phyloP scores from a whole-genome alignment of 495 filamentous ascomycete species.

The Podospora didyma region DNA sequence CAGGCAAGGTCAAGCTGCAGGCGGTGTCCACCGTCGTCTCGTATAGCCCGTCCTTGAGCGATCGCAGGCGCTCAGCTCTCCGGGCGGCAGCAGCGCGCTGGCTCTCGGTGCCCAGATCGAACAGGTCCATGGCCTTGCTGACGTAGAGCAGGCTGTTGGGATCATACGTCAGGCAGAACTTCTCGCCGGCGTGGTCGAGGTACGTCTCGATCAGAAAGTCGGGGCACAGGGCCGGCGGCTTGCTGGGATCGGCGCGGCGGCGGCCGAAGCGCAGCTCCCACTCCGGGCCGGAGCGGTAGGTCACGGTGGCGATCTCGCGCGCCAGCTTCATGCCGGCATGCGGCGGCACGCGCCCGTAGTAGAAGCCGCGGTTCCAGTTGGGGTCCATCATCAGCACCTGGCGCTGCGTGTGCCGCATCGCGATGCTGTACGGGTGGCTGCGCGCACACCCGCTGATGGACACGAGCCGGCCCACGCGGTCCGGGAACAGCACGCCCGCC shows the following conservation, averaged over 20 bases:
- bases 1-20: constrained; percentile 84
- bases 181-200: constrained; percentile 96
- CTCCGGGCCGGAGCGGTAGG: constrained; percentile 93
- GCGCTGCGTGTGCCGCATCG: constrained; percentile 97
- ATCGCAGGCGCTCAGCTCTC: constrained; percentile 31
- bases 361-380: constrained; percentile 95
- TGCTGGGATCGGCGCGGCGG: constrained; percentile 76
- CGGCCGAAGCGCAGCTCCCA: constrained; percentile 96
- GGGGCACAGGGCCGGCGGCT: constrained; percentile 86
- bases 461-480: constrained; percentile 74
- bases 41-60: constrained; percentile 23
- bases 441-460: constrained; percentile 92
- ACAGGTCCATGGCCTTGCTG: constrained; percentile 98
- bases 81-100: constrained; percentile 44
- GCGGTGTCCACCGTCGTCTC: constrained; percentile 33
- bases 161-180: constrained; percentile 98
- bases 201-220: constrained; percentile 99
- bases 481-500: constrained; percentile 81
- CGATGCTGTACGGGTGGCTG: constrained; percentile 96
- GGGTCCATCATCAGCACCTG: constrained; percentile 99
- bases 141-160: constrained; percentile 95
- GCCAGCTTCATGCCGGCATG: constrained; percentile 98
- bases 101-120: constrained; percentile 76
- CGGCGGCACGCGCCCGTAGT: constrained; percentile 84
- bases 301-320: constrained; percentile 95